Evolutionary conservation across 257 asterid species (phyloP), one percentile per base, ranked within the genome.

Genomic region (Nicotiana tabacum): DNA sequence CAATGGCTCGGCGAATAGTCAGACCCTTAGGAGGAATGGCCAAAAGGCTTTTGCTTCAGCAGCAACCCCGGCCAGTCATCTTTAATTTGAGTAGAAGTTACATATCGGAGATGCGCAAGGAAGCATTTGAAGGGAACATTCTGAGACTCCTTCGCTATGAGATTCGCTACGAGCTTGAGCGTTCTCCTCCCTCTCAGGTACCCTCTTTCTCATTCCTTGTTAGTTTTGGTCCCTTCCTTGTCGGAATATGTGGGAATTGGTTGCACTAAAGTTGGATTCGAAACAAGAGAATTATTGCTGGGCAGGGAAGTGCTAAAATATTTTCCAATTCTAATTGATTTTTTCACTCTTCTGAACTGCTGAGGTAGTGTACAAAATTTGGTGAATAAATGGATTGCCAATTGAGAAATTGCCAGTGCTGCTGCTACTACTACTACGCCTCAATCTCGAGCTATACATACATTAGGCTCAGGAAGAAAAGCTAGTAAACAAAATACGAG

Each of bases 91-190:
- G 85, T 74, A 85, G 95, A 88, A 92, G 82, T 83, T 90, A 87
- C 86, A 80, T 85, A 51, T 62, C 93, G 55, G 97, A 91, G 78
- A 90, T 96, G 98, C 92, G 93, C 15, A 93, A 89, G 66, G 89
- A 91, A 74, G 97, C 96, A 60, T 91, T 94, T 82, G 97, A 96
- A 81, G 92, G 90, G 39, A 91, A 90, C 88, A 86, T 94, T 76
- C 91, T 91, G 84, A 96, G 98, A 67, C 92, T 92, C 62, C 87
- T 96, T 81, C 92, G 98, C 9, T 87, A 84, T 66, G 98, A 96
- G 85, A 89, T 94, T 76, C 94, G 90, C 72, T 94, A 91, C 85
- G 97, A 94, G 85, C 83, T 89, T 83, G 97, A 93, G 13, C 87
- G 43, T 32, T 88, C 92, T 18, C 96, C 94, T 84, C 88, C 90